Base-by-base conservation (phyloP, 129 eudicot genomes). In the Lactuca sativa region DNA sequence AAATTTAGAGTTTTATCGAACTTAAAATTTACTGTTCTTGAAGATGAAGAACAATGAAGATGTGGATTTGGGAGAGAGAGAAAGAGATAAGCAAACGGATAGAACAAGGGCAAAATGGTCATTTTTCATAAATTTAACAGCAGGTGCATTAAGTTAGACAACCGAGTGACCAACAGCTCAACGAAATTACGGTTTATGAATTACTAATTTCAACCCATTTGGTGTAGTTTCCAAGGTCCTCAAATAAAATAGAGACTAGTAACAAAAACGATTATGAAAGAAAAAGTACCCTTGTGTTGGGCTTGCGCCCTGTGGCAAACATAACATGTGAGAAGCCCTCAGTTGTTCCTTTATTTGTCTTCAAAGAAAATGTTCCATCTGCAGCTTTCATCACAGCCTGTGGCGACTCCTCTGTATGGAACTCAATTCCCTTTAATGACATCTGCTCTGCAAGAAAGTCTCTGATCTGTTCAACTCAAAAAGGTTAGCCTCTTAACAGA, bases 221-320 rank as follows among this genome's bases (percentile, higher is more conserved):
- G 30, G 30, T 25, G 30, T 25, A 25, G 30, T 25, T 25, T 25
- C 30, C 30, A 25, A 25, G 30, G 30, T 25, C 30, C 9, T 40
- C 9, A 7, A 7, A 5, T 7, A 40, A 40, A 43, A 43, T 43
- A 9, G 49, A 43, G 7, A 43, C 3, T 9, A 43, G 2, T 43
- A 43, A 43, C 4, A 3, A 9, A 8, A 43, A 5, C 3, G 7
- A 9, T 43, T 43, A 43, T 43, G 7, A 43, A 5, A 34, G 53
- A 75, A 47, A 47, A 31, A 13, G 60, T 69, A 90, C 99, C 97
- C 77, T 85, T 56, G 93, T 95, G 71, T 95, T 95, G 44, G 99
- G 96, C 48, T 69, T 87, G 44, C 99, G 97, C 37, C 99, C 99
- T 44, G 99, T 95, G 16, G 99, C 99, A 82, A 90, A 95, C 99